Base-by-base conservation (phyloP, 139 green algal genomes). In the Helicosporidium sp. region DNA sequence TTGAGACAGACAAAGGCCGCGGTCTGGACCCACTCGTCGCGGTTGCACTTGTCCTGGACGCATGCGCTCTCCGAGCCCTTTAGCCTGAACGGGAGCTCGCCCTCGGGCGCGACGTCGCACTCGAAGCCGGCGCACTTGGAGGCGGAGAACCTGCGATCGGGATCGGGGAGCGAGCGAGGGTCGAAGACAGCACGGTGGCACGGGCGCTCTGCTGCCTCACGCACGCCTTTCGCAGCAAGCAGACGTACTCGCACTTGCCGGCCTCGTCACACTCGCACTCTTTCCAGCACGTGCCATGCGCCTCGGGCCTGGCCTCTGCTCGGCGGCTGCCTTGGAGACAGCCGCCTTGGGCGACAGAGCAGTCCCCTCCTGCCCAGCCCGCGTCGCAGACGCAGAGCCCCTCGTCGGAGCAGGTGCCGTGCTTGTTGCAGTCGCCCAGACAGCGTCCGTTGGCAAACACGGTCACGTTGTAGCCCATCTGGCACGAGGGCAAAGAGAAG, bases 321-420 rank as follows among this genome's bases (percentile, higher is more conserved):
- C 42, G 36, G 1, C 54, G 54, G 0, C 52, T 52, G 3, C 54
- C 54, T 25, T 18, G 44, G 26, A 39, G 18, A 39, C 60, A 68
- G 29, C 18, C 47, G 37, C 19, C 16, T 12, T 46, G 48, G 7
- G 52, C 25, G 7, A 75, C 69, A 3, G 64, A 73, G 58, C 71
- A 79, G 52, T 79, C 71, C n/a, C 61, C 61, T 28, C 71, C 71
- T 5, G 49, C 31, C 42, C 54, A 79, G 15, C 50, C 45, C 15
- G 12, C 48, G n/a, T 61, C 10, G 54, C 72, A 80, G 23, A 51
- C 25, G 52, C 72, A 80, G 33, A 52, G 5, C 5, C 69, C 72
- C 16, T 71, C 62, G 5, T 28, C 41, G 36, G 41, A 48, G 63
- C 72, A 80, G 16, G 48, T 52, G 22, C 72, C 72, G 20, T 74